Conservation (phyloP, 2,329 filamentous ascomycete genomes). For the Mollisiaceae sp. region DNA sequence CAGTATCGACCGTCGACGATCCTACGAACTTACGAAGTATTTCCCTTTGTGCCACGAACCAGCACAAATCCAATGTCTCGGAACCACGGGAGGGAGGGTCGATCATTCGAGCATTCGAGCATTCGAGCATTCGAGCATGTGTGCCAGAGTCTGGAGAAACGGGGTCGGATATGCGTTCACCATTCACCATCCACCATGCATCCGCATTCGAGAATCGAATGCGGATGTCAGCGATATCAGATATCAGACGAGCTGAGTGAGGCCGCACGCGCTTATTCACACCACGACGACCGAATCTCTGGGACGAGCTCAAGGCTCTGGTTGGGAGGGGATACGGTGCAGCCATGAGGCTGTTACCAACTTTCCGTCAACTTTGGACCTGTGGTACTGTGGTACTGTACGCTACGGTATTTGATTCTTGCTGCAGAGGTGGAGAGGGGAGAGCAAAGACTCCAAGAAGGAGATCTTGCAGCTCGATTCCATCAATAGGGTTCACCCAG, state of each 20-base stretch:
- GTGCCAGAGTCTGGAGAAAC: conserved; percentile 6
- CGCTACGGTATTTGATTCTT: background rate
- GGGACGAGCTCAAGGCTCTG: background rate
- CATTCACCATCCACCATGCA: no score
- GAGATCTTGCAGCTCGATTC: background rate
- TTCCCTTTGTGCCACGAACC: conserved; percentile 2
- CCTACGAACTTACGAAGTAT: no score
- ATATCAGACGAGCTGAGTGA: background rate
- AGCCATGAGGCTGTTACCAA: conserved; percentile 11
- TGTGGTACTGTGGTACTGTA: no score
- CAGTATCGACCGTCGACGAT: background rate
- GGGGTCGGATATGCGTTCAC: background rate
- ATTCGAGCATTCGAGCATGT: background rate
- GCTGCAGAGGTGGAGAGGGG: background rate
- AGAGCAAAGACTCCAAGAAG: background rate
- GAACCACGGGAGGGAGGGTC: background rate
- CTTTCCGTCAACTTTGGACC: background rate
- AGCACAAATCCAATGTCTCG: background rate
- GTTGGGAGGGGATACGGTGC: background rate
- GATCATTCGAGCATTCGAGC: background rate
- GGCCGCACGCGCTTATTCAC: background rate
- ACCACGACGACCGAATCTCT: background rate
- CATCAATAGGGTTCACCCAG: background rate
- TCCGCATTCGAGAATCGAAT: background rate
- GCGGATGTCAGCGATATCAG: background rate